Base-by-base conservation (phyloP, 2,329 filamentous ascomycete genomes). In the Botrytis byssoidea region DNA sequence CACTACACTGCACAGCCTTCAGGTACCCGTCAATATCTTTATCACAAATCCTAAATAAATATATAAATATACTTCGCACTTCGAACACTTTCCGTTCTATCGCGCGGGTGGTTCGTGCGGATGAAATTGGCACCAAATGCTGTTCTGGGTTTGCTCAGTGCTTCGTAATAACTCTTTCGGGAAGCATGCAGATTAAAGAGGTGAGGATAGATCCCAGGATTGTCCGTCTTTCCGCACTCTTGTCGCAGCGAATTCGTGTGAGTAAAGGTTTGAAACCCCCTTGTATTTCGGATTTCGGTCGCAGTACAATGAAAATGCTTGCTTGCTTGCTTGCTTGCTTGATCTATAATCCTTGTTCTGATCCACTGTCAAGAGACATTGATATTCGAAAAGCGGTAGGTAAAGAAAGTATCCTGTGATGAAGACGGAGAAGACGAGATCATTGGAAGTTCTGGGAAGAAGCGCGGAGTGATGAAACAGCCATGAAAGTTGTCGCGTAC, bases 1-100 rank as follows among this genome's bases (percentile, higher is more conserved):
- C 35, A 42, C n/a, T 67, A n/a, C 35, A 25, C n/a, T 67, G 65
- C 77, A 78, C 77, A 78, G 74, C 77, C 76, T 74, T 73, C 72
- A 69, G 74, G 74, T 75, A 74, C 74, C 75, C 74, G 64, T 63
- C 73, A 64, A 61, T 57, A 57, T 57, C 48, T 66, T 42, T 67
- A 66, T 77, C 75, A 77, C 75, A 75, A 74, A 73, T 75, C 73
- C 75, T 42, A 59, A 74, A 75, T 74, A 76, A 48, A 48, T 48
- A 68, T 57, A 68, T 29, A 40, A 55, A 22, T 74, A 75, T 75
- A 75, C 59, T 61, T 37, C 59, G 59, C 73, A 74, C 59, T 61
- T 37, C 3, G 59, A 72, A 71, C 70, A 68, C 72, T 74, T 68
- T 57, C 9, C 66, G 35, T 63, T 48, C 48, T 72, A 70, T 73